Base-by-base conservation (phyloP, 1,139 yeast species). In the Kodamaea alishanica region DNA sequence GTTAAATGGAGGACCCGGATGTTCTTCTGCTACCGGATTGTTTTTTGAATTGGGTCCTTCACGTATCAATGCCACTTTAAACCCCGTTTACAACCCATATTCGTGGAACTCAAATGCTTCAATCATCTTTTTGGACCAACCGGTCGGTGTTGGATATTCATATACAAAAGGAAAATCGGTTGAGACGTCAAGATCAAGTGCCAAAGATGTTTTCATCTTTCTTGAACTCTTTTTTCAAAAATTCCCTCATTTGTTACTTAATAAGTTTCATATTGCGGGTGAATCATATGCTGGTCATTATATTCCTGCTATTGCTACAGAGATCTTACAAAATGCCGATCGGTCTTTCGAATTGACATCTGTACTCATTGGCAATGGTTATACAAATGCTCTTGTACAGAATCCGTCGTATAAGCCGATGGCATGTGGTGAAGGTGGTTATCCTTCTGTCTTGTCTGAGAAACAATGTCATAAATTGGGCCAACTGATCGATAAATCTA, bases 251-350 rank as follows among this genome's bases (percentile, higher is more conserved):
- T 81, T 79, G 52, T 47, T 61, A 30, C 49, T 60, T 9, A 72
- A 75, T 46, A 71, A 71, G 28, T 84, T 86, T 74, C 94, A 85
- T 59, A 81, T 86, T 58, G 80, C 94, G 39, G 95, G 95, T 42
- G 95, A 86, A 62, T 82, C 90, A 9, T 86, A 85, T 54, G 95
- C 88, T 27, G 95, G 95, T 32, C 94, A 85, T 60, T 86, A 86
- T 58, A 79, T 86, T 47, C 95, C 95, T 24, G 77, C 73, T 24
- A 80, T 86, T 60, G 92, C 92, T 12, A 65, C 75, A 35, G 92
- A 84, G 56, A 84, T 86, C 46, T 61, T 83, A 44, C 69, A 66
- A 46, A 79, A 80, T 56, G 77, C 78, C 20, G 85, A 81, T 53
- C 73, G 84, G 43, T 64, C 75, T 12, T 84, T 85, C 58, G 77